Evolutionary conservation across 2,329 filamentous ascomycete species (phyloP).

Genomic region (Ceratocystis smalleyi): DNA sequence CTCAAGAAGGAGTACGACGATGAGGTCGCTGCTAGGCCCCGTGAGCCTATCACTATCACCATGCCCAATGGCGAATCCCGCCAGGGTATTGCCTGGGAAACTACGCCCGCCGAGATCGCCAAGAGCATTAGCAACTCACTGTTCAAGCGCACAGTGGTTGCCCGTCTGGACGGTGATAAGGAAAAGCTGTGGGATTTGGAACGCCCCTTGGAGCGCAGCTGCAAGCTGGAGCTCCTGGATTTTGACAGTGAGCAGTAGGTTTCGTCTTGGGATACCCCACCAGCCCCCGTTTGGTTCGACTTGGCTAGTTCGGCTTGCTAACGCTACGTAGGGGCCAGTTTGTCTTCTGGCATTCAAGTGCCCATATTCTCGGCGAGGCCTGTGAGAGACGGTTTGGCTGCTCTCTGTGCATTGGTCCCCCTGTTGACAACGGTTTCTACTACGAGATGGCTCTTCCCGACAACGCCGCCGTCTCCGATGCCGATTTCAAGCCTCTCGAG

Average conservation of each 20-base stretch:
- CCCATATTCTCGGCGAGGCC: constrained; percentile 90
- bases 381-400: constrained; percentile 83
- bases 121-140: constrained; percentile 71
- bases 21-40: constrained; percentile 54
- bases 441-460: constrained; percentile 85
- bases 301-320: not conserved
- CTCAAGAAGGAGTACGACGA: constrained; percentile 73
- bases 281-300: not conserved
- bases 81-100: constrained; percentile 75
- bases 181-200: constrained; percentile 81
- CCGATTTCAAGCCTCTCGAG: constrained; percentile 76
- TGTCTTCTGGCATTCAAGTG: constrained; percentile 96
- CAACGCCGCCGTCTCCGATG: constrained; percentile 51
- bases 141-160: constrained; percentile 74
- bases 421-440: constrained; percentile 84
- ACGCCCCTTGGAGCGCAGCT: constrained; percentile 74
- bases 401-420: constrained; percentile 83
- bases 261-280: not conserved
- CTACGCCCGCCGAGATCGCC: constrained; percentile 65
- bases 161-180: constrained; percentile 58
- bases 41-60: constrained; percentile 58
- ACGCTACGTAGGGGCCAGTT: constrained; percentile 47
- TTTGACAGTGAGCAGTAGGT: constrained; percentile 40
- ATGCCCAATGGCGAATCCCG: constrained; percentile 56
- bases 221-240: constrained; percentile 67